These are phyloP conservation scores for Trypanosoma boissoni DNA, from an alignment of 208 protist species.

Conservation along the genomic window DNA sequence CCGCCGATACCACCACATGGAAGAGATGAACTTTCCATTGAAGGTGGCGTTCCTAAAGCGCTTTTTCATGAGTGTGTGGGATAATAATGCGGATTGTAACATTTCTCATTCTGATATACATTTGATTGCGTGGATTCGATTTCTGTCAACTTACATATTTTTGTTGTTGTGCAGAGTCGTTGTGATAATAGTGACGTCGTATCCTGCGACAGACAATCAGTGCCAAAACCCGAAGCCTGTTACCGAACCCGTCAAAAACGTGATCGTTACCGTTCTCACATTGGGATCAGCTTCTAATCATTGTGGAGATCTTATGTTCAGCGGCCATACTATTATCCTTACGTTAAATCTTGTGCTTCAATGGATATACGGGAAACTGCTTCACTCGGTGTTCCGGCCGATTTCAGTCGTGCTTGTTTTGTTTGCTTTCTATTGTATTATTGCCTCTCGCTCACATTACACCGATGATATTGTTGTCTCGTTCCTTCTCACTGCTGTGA, in stretches of 20 bases:
- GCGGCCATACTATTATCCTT: slow-evolving; percentile 85
- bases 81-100: background rate
- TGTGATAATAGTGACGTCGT: slow-evolving; percentile 74
- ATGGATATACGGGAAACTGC: slow-evolving; percentile 63
- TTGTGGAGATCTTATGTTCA: slow-evolving; percentile 91
- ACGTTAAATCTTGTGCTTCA: slow-evolving; percentile 44
- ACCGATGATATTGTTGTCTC: slow-evolving; percentile 83
- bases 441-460: slow-evolving; percentile 87
- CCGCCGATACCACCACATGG: slow-evolving; percentile 21
- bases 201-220: slow-evolving; percentile 79
- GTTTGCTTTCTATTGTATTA: slow-evolving; percentile 61
- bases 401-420: slow-evolving; percentile 32
- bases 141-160: slow-evolving; percentile 55
- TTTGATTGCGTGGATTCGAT: slow-evolving; percentile 66
- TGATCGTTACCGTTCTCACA: slow-evolving; percentile 80
- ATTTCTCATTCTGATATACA: slow-evolving; percentile 23
- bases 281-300: slow-evolving; percentile 73
- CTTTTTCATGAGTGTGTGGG: slow-evolving; percentile 47
- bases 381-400: slow-evolving; percentile 37
- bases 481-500: slow-evolving; percentile 49
- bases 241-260: slow-evolving; percentile 58
- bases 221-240: slow-evolving; percentile 72
- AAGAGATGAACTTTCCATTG: slow-evolving; percentile 19
- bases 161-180: slow-evolving; percentile 68
- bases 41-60: slow-evolving; percentile 26